Base-by-base conservation (phyloP, 371 early-diverging fungal species). In the Mucor circinelloides region DNA sequence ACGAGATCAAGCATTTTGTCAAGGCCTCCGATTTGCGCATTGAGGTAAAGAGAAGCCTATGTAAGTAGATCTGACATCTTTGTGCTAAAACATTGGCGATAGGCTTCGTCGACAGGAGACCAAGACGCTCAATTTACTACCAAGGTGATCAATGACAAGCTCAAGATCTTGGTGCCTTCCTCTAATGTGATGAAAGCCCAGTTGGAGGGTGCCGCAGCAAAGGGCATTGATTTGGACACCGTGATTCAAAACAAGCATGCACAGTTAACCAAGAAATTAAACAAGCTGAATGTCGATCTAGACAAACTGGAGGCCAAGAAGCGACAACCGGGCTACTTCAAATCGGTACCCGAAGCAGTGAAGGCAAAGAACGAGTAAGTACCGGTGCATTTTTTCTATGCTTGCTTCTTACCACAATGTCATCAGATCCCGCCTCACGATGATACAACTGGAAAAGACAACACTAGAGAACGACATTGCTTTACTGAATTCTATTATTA, bases 101-200 rank as follows among this genome's bases (percentile, higher is more conserved):
- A 52, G 52, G 52, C 52, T 15, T 25, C 52, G 0, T 52, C 52
- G 10, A 27, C 27, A 12, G 25, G 27, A 27, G 27, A 27, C 2
- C 23, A 52, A 23, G 52, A 52, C 6, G 13, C 3, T 0, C 52
- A 54, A 12, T 78, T 68, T 55, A 79, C 77, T 10, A 68, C 73
- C 5, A 80, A 77, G 46, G 71, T 68, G 17, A 72, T 84, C 32
- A 46, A 77, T 44, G 67, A 79, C 8, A 65, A 74, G 9, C 61
- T 87, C 19, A 81, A 83, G 63, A 82, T 87, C 25, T 66, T 76
- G 55, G 78, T 85, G 8, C 87, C 87, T n/a, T 73, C 79, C n/a
- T 52, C 42, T 8, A 67, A 68, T 9, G 69, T 86, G 31, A 50
- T 83, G 36, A 59, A 72, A 17, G 75, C 82, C 12, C 81, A 80